phyloP scores from a whole-genome alignment of 2,329 filamentous ascomycete genomes.

The Dactylellina sp. region DNA sequence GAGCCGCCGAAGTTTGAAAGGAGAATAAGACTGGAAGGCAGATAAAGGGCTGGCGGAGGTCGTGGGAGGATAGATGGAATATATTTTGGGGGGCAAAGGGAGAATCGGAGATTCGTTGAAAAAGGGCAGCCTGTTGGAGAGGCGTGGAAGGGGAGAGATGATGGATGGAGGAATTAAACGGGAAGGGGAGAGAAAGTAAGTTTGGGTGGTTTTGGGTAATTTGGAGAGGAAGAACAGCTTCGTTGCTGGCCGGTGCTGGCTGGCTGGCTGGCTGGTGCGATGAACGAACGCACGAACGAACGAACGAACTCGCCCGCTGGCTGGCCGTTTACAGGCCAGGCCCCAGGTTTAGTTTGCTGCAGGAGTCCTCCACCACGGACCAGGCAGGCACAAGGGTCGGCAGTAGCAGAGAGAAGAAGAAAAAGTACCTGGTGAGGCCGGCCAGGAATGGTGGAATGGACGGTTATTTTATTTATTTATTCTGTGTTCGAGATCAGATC shows the following conservation, averaged over 20 bases:
- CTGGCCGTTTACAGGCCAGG: too few species aligned
- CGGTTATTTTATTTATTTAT: too few species aligned
- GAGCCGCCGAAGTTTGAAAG: slow-evolving; percentile 36
- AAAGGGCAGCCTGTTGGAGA: slow-evolving; percentile 35
- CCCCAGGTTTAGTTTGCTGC: slow-evolving; percentile 12
- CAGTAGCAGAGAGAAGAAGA: too few species aligned
- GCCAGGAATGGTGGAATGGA: neutral
- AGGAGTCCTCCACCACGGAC: slow-evolving; percentile 15
- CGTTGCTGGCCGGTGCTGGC: too few species aligned
- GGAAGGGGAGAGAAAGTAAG: neutral
- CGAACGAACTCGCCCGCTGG: too few species aligned
- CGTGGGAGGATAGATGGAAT: neutral
- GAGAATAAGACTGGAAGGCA: neutral
- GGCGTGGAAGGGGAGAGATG: neutral
- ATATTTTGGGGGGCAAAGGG: slow-evolving; percentile 16
- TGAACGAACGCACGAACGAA: too few species aligned
- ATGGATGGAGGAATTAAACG: neutral
- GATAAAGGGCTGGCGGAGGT: slow-evolving; percentile 12
- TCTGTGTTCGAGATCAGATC: too few species aligned
- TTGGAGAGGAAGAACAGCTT: too few species aligned
- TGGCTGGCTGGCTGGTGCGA: neutral
- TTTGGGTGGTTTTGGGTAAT: neutral
- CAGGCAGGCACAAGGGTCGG: slow-evolving; percentile 17
- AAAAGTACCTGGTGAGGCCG: neutral
- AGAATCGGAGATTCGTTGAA: slow-evolving; percentile 11